These are phyloP conservation scores for Baorangia bicolor DNA, from an alignment of 768 basidiomycete species.

Conservation along the genomic window DNA sequence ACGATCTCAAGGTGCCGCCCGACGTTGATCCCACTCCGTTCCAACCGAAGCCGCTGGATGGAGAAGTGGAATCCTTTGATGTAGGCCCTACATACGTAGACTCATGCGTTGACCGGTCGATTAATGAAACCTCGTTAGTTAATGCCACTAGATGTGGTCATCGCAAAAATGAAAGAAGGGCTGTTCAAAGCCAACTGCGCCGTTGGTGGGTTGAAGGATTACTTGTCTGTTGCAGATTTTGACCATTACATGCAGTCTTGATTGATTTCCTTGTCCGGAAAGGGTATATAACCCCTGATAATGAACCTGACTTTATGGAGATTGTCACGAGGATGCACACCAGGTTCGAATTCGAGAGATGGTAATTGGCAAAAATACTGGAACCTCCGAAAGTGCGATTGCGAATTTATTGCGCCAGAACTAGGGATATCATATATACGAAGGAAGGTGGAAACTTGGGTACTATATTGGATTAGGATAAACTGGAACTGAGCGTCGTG, in stretches of 20 bases:
- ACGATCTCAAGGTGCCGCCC: conserved; percentile 73
- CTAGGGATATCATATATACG: not conserved
- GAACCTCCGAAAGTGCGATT: not conserved
- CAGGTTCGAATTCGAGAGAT: conserved; percentile 60
- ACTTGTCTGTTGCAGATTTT: not conserved
- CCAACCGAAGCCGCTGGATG: conserved; percentile 76
- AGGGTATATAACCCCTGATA: conserved; percentile 83
- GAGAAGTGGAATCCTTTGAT: conserved; percentile 93
- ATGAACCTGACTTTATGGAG: conserved; percentile 79
- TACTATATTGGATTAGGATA: not conserved
- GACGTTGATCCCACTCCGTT: conserved; percentile 47
- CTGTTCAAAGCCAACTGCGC: conserved; percentile 95
- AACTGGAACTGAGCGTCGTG: not conserved
- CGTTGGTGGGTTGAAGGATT: conserved; percentile 49
- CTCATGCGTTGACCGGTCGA: not conserved
- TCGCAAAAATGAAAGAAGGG: conserved; percentile 60
- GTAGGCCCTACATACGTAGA: conserved; percentile 40
- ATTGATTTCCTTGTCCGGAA: conserved; percentile 88
- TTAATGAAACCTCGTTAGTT: conserved; percentile 44
- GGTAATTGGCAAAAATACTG: conserved; percentile 27
- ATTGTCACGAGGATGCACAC: conserved; percentile 76
- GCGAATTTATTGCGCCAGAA: not conserved
- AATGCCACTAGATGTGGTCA: conserved; percentile 59
- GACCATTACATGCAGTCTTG: conserved; percentile 53
- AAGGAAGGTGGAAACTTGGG: not conserved